phyloP scores from a whole-genome alignment of 2,329 filamentous ascomycete species.

The Trichoderma afroharzianum region DNA sequence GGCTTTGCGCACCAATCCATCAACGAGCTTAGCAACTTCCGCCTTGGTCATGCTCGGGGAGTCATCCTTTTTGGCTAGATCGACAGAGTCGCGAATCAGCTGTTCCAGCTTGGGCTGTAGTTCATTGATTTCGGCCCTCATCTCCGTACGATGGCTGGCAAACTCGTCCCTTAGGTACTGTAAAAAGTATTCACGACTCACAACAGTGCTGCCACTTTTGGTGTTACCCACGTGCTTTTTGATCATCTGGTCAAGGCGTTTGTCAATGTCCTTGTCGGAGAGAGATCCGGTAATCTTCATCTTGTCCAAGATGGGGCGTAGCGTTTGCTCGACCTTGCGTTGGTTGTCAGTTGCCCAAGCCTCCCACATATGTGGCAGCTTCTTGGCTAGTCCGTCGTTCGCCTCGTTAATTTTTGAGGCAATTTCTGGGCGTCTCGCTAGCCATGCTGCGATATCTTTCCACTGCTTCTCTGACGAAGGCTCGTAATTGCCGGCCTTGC shows the following conservation, averaged over 20 bases:
- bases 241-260: conserved; percentile 34
- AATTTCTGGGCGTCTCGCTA: conserved; percentile 35
- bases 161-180: conserved; percentile 40
- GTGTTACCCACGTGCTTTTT: conserved; percentile 34
- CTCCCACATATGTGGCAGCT: conserved; percentile 44
- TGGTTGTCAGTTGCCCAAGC: conserved; percentile 52
- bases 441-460: conserved; percentile 41
- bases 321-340: conserved; percentile 31
- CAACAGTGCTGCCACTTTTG: conserved; percentile 34
- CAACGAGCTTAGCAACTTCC: conserved; percentile 41
- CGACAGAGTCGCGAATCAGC: conserved; percentile 31
- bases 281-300: conserved; percentile 34
- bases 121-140: conserved; percentile 39
- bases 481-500: conserved; percentile 32
- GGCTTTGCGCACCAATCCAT: conserved; percentile 41
- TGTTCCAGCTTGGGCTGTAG: conserved; percentile 35
- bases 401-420: conserved; percentile 28
- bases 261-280: conserved; percentile 30
- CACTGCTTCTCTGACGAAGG: conserved; percentile 46
- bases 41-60: conserved; percentile 35
- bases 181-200: conserved; percentile 50
- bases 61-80: conserved; percentile 25
- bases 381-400: conserved; percentile 28
- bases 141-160: conserved; percentile 35
- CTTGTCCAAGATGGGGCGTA: conserved; percentile 33